Base-by-base conservation (phyloP, 306 rosid species). In the Macrotyloma uniflorum region DNA sequence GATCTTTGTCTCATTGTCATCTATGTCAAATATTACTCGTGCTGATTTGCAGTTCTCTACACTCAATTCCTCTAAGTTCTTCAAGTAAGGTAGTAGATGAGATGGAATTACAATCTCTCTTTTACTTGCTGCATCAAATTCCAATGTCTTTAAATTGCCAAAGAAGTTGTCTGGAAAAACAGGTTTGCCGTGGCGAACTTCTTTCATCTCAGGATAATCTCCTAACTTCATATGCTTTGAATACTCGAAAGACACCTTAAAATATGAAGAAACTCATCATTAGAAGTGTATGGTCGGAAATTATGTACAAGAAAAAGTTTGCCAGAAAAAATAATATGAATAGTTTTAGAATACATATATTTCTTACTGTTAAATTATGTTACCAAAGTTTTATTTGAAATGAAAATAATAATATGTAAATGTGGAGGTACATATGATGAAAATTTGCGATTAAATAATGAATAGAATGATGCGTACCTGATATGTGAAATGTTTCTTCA, bases 51-150 rank as follows among this genome's bases (percentile, higher is more conserved):
- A 36, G 18, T 5, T 4, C 12, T 64, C 5, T 36, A 64, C 49
- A 18, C 36, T 4, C 18, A 64, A 36, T 64, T 64, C 70, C 36
- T 64, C 70, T 11, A 64, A 36, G 49, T 4, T 18, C 70, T 36
- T 36, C 49, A 64, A 64, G 49, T 64, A 36, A 64, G 70, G 49
- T 10, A 64, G 70, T 36, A 64, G 10, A 35, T 64, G 28, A 19
- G 49, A 36, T 64, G 70, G 70, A 64, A 64, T 10, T 5, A 64
- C n/a, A 18, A 36, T 18, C 2, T 64, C 49, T 64, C 30, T 64
- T 35, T 9, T 64, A 61, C 23, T 6, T 61, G 6, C 23, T 61
- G 23, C 67, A 8, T 61, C 43, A 61, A 61, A 16, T 61, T 35
- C 70, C 30, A 64, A 35, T 64, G 4, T 64, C 15, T 36, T 64